Evolutionary conservation across 2,329 filamentous ascomycete genomes (phyloP).

Genomic region (Rutstroemia sydowiana): DNA sequence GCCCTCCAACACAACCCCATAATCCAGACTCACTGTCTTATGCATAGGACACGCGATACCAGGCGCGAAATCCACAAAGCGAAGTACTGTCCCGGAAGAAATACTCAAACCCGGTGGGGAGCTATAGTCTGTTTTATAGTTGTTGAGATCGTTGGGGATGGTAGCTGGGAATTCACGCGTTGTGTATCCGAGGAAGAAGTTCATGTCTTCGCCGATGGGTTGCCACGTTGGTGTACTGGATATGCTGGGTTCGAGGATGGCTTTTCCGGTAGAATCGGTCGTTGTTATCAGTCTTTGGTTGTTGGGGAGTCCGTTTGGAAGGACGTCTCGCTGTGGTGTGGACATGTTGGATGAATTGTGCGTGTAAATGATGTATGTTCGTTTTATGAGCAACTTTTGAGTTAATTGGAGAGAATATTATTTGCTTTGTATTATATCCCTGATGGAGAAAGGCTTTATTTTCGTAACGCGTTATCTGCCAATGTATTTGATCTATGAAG

Average conservation of each 20-base stretch:
- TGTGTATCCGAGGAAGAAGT: conserved; percentile 23
- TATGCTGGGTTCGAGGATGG: conserved; percentile 16
- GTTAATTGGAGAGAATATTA: too few species aligned
- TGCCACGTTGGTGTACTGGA: conserved; percentile 12
- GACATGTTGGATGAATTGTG: not conserved
- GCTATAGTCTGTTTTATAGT: conserved; percentile 15
- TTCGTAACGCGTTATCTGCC: too few species aligned
- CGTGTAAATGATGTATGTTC: not conserved
- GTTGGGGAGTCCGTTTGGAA: conserved; percentile 17
- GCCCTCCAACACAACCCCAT: conserved; percentile 35
- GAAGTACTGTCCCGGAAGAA: conserved; percentile 19
- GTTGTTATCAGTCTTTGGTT: conserved; percentile 22
- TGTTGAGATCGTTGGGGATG: conserved; percentile 12
- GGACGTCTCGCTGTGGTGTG: not conserved
- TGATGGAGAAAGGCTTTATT: too few species aligned
- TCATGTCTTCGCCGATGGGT: conserved; percentile 12
- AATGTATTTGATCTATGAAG: too few species aligned
- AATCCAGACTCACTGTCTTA: conserved; percentile 37
- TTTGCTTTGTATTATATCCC: too few species aligned
- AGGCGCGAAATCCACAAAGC: conserved; percentile 23
- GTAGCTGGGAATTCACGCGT: conserved; percentile 19
- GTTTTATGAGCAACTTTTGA: not conserved
- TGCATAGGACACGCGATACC: conserved; percentile 33
- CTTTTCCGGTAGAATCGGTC: conserved; percentile 16
- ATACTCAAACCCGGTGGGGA: conserved; percentile 18